Evolutionary conservation across 2,329 filamentous ascomycete species (phyloP), one percentile per base, ranked within the genome.

Genomic region (Teratosphaeria nubilosa): DNA sequence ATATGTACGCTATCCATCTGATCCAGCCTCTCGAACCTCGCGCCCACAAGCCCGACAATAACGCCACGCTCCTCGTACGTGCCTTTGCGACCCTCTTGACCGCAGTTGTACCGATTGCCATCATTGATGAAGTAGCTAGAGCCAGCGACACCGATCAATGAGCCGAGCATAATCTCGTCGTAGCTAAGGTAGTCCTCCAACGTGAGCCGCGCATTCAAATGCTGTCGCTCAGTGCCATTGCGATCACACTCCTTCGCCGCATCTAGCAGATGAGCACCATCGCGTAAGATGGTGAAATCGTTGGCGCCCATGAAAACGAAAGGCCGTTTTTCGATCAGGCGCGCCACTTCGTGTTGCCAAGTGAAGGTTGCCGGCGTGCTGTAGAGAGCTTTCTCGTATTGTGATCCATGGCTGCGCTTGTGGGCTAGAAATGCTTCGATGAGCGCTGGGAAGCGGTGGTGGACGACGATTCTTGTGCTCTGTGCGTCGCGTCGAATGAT

Each of bases 141-240:
- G 0, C 68, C 66, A 22, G 64, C 66, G 14, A 69, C 69, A 10
- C 66, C 70, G 22, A 72, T 62, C 20, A 72, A 58, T 6, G 64
- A 65, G 4, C 63, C 59, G 3, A 72, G 64, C 68, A 72, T 68
- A 30, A 72, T 71, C 52, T 72, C 70, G 53, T 72, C 69, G 57
- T 72, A 72, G 41, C 60, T 65, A 10, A 72, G 62, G 57, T 71
- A 72, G 7, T 67, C 59, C 3, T 65, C 58, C 20, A 72, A 58
- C 4, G 52, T 57, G 22, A 66, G 54, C 37, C 51, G n/a, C 45
- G 53, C 59, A 54, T 69, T 67, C 50, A 58, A 34, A 27, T 62
- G 30, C 53, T 70, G 63, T 50, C 67, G 58, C 34, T 60, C 32
- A 6, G 57, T 53, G 3, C 55, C 58, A 14, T 58, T 45, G 5